Percentiles rank a stretch among this genome's conserved stretches.
phyloP scores from a whole-genome alignment of 208 protist species.

The Entamoeba invadens region DNA sequence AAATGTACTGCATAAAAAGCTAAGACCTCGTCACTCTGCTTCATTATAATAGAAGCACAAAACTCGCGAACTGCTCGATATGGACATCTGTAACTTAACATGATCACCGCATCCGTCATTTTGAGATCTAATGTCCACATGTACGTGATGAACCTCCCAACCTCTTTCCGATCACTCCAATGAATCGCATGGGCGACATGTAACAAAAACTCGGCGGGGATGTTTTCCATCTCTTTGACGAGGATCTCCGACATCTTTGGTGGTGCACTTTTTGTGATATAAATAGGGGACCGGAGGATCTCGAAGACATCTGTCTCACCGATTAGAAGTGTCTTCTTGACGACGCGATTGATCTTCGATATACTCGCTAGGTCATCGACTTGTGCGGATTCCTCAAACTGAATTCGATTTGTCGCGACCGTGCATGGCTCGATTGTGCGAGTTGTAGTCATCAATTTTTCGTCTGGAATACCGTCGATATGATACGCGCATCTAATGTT shows the following conservation, averaged over 20 bases:
- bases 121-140: background rate
- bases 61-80: background rate
- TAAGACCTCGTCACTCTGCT: background rate
- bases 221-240: background rate
- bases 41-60: background rate
- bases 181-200: background rate
- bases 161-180: background rate
- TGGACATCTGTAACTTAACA: background rate
- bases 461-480: background rate
- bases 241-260: background rate
- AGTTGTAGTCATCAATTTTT: background rate
- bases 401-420: background rate
- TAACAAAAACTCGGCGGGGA: background rate
- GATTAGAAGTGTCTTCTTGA: background rate
- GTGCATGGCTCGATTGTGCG: background rate
- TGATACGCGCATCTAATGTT: background rate
- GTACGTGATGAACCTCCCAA: background rate
- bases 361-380: background rate
- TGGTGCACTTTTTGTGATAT: background rate
- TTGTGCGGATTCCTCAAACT: background rate
- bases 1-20: background rate
- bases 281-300: background rate
- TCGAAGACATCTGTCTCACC: background rate
- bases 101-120: background rate
- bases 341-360: too few relatives aligned